These are phyloP conservation scores for Ocimum tenuiflorum DNA, from an alignment of 257 asterid genomes.

Conservation along the genomic window DNA sequence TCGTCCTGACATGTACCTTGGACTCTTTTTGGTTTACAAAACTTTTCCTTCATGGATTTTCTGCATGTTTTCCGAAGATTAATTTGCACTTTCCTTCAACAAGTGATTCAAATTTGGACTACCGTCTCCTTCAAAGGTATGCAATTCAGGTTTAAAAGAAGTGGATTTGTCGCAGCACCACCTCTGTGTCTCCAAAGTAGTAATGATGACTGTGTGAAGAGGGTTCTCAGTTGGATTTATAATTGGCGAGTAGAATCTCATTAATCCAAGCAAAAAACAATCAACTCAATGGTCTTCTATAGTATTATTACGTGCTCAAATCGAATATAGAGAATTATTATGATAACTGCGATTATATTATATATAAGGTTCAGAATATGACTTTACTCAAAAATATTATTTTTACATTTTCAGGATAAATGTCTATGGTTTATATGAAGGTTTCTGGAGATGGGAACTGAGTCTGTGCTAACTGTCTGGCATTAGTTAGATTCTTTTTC, in stretches of 20 bases:
- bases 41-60: constrained; percentile 6
- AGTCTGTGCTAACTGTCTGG: constrained; percentile 30
- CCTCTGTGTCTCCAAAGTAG: neutral
- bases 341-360: too few relatives aligned
- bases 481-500: neutral
- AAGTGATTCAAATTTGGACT: constrained; percentile 50
- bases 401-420: constrained; percentile 36
- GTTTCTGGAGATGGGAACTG: constrained; percentile 71
- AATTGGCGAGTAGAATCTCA: neutral
- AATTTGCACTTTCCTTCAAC: constrained; percentile 44
- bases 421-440: constrained; percentile 47
- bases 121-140: constrained; percentile 58
- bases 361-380: too few relatives aligned
- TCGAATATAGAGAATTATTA: neutral
- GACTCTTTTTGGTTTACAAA: neutral
- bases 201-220: neutral
- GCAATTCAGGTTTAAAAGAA: neutral
- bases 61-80: constrained; percentile 58
- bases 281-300: neutral
- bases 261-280: neutral
- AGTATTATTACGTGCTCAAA: neutral
- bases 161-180: neutral
- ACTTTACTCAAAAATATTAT: neutral
- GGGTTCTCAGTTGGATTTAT: neutral
- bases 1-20: neutral